Evolutionary conservation across 129 eudicot species (phyloP), one percentile per base, ranked within the genome.

Genomic region (Lactuca sativa): DNA sequence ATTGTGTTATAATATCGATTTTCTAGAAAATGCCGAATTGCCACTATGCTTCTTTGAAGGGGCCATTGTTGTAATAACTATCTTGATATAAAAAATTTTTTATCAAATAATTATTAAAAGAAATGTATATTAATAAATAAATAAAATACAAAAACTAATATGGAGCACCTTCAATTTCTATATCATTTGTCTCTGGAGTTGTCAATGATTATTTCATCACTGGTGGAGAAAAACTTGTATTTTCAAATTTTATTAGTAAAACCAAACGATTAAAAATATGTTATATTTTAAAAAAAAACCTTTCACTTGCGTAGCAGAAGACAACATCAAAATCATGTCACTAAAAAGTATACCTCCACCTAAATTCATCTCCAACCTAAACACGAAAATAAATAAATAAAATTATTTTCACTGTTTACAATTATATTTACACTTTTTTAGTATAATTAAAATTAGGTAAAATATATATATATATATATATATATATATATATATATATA

Each of bases 281-380:
- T 25, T 25, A 25, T 25, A 25, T 25, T 25, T 25, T 65, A 75
- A 66, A 66, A 66, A 48, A 57, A 18, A 56, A 88, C 97, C 97
- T 86, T 91, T 91, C 83, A 91, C 69, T 72, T 86, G 88, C 82
- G 88, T 65, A 55, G 91, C 96, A 81, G 86, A 86, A 30, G 97
- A 95, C 58, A 82, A 77, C 97, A 91, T 91, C 43, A 88, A 72
- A 70, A 86, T 74, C 37, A 93, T 89, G 82, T 83, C 90, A 61
- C 86, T 79, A 65, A 83, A 85, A 66, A 91, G 97, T 96, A 78
- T 71, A 84, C 33, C 95, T 85, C 97, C 97, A 91, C 70, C 76
- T 76, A 32, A 73, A 56, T 68, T 72, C 66, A 16, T 49, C 49
- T 56, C 30, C 30, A 25, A 25, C 30, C 30, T 25, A 25, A 25